Base-by-base conservation (phyloP, 176 grass and related monocot genomes). In the Puccinellia tenuiflora region DNA sequence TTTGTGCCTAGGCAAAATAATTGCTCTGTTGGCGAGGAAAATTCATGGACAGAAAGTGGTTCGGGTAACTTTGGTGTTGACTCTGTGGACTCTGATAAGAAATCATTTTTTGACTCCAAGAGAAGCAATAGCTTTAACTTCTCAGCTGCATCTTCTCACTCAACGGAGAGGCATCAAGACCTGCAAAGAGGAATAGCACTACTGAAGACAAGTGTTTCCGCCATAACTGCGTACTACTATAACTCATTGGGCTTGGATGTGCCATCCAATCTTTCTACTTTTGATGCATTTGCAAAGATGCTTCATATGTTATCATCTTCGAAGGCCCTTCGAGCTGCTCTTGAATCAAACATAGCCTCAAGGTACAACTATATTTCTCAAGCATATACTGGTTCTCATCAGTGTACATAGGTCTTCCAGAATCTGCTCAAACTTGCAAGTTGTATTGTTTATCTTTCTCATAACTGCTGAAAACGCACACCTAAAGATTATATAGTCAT, bases 221-320 rank as follows among this genome's bases (percentile, higher is more conserved):
- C 87, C 37, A 90, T 96, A 71, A 99, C 93, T 26, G 70, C 84
- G 25, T 96, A 96, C 70, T 99, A 85, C 72, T 99, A 99, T 80
- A 96, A 96, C 79, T 92, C 89, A 15, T 88, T 99, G 80, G 87
- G 89, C 69, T 85, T 99, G 79, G 88, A 96, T 82, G 89, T 99
- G 46, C 91, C 96, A 81, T 80, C 87, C n/a, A 85, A 92, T 85
- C 89, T 90, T 92, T 99, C 93, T 70, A 99, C 93, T 64, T 99
- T 99, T 56, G 96, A 96, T 47, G 87, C 96, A 51, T 90, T 99
- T 88, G 78, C 88, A 28, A 96, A 88, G 75, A 85, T 99, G 83
- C 81, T 99, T 69, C 87, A 81, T 47, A 88, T 83, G 85, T 54
- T 99, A 77, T 91, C 93, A 11, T 96, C 93, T 62, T 94, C 86